Base-by-base conservation (phyloP, 2,329 filamentous ascomycete species). In the Achaetomium macrosporum region DNA sequence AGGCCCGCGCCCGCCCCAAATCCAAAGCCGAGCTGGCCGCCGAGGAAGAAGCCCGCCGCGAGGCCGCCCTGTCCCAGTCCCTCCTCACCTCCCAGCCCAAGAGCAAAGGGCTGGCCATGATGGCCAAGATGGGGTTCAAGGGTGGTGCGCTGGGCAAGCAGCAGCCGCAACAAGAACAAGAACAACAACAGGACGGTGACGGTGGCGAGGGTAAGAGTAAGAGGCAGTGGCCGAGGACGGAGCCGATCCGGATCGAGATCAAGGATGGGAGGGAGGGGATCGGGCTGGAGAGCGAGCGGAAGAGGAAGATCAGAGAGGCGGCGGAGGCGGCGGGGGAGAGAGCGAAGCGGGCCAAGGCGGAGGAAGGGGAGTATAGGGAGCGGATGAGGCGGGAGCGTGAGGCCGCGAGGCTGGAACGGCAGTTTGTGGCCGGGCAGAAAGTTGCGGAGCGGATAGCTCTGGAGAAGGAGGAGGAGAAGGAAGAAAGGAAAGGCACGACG, bases 51-150 rank as follows among this genome's bases (percentile, higher is more conserved):
- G 78, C 77, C 40, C 82, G 82, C 15, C 85, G 90, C 48, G 88
- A 96, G 67, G 81, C 78, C 36, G 89, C 88, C 0, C 79, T 96
- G 25, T 78, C 84, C 5, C 87, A 73, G n/a, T 88, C 86, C 5
- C 75, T 93, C 45, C 74, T 96, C 7, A 79, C 84, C 17, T 25
- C 67, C 71, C 37, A 30, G 40, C 36, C 45, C 40, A 79, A 78
- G 62, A 95, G 85, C 72, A 97, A 96, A 66, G 93, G 92, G 1
- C 82, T 95, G 57, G 83, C 88, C 59, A 96, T 99, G 90, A 96
- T 99, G 91, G 86, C 89, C 19, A 92, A 89, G 69, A 88, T 99
- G 77, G 93, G 93, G 1, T 99, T 95, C 73, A 85, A 81, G 17
- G 90, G 91, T 20, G 83, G 82, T 35, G 78, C 83, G 0, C 74